A percentile compares a stretch with the other conserved stretches of the same genome.
Evolutionary conservation across 495 filamentous ascomycete species (phyloP).

Genomic region (Aspergillus carlsbadensis): DNA sequence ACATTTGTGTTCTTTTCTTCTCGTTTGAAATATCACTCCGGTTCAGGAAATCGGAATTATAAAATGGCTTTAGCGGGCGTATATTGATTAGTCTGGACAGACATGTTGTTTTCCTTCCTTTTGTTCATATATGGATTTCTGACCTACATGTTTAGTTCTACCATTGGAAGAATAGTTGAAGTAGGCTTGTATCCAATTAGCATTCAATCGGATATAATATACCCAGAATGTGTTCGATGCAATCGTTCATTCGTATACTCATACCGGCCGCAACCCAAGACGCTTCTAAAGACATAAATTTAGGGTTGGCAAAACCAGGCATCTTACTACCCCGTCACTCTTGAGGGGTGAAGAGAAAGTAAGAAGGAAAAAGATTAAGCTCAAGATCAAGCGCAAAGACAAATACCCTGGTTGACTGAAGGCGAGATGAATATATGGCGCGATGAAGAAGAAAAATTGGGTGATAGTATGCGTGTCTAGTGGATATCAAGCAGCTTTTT

Average conservation of each 20-base stretch:
- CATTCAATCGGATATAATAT: too few relatives aligned
- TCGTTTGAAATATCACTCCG: neutral
- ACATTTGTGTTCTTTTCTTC: neutral
- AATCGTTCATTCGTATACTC: constrained; percentile 47
- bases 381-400: constrained; percentile 1
- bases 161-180: too few relatives aligned
- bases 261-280: constrained; percentile 24
- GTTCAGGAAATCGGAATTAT: neutral
- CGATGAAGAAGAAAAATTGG: constrained; percentile 3
- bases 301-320: constrained; percentile 2
- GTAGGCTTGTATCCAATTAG: too few relatives aligned
- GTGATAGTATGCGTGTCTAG: constrained; percentile 15
- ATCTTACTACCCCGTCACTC: constrained; percentile 1
- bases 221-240: neutral
- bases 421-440: neutral
- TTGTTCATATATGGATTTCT: neutral
- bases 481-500: constrained; percentile 14
- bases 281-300: constrained; percentile 13
- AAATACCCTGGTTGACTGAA: neutral
- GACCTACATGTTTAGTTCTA: neutral
- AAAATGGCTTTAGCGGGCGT: constrained; percentile 12
- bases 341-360: neutral
- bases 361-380: constrained; percentile 4
- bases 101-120: neutral
- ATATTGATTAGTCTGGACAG: neutral